phyloP scores from a whole-genome alignment of 2,329 filamentous ascomycete genomes.

The Fusarium denticulatum region DNA sequence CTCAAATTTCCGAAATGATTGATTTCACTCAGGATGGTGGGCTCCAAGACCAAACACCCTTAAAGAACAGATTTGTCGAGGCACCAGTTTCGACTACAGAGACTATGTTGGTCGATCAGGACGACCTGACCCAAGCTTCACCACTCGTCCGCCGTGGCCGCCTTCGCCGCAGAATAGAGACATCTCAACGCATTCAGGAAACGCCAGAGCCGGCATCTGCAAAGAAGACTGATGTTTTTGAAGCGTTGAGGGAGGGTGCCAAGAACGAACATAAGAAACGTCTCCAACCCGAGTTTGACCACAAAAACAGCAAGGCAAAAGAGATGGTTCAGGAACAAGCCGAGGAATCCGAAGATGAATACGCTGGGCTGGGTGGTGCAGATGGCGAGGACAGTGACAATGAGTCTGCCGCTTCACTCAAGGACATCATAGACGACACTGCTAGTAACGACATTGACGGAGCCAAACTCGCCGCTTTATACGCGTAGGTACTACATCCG shows the following conservation, averaged over 20 bases:
- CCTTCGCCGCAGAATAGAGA: slow-evolving; percentile 56
- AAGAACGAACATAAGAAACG: slow-evolving; percentile 64
- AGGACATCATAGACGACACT: slow-evolving; percentile 91
- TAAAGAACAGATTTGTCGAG: slow-evolving; percentile 73
- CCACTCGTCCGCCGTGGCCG: slow-evolving; percentile 71
- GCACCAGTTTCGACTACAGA: slow-evolving; percentile 75
- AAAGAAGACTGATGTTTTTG: slow-evolving; percentile 64
- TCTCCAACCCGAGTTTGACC: slow-evolving; percentile 72
- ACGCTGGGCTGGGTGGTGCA: slow-evolving; percentile 88
- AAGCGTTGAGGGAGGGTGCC: slow-evolving; percentile 74
- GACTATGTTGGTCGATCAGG: slow-evolving; percentile 65
- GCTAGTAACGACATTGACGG: slow-evolving; percentile 81
- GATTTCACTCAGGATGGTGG: slow-evolving; percentile 85
- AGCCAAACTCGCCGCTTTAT: slow-evolving; percentile 83
- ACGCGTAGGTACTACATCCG: slow-evolving; percentile 75
- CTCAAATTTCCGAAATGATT: slow-evolving; percentile 74
- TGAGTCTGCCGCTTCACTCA: slow-evolving; percentile 74
- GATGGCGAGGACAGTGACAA: slow-evolving; percentile 89
- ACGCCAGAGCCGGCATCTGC: slow-evolving; percentile 27
- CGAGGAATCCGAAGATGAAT: slow-evolving; percentile 98
- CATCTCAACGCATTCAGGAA: slow-evolving; percentile 34
- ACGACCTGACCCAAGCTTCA: slow-evolving; percentile 65
- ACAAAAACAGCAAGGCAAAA: slow-evolving; percentile 86
- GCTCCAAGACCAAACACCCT: slow-evolving; percentile 77
- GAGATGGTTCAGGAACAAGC: slow-evolving; percentile 92